Evolutionary conservation across 495 filamentous ascomycete species (phyloP).

Genomic region (Emericellopsis terricola): DNA sequence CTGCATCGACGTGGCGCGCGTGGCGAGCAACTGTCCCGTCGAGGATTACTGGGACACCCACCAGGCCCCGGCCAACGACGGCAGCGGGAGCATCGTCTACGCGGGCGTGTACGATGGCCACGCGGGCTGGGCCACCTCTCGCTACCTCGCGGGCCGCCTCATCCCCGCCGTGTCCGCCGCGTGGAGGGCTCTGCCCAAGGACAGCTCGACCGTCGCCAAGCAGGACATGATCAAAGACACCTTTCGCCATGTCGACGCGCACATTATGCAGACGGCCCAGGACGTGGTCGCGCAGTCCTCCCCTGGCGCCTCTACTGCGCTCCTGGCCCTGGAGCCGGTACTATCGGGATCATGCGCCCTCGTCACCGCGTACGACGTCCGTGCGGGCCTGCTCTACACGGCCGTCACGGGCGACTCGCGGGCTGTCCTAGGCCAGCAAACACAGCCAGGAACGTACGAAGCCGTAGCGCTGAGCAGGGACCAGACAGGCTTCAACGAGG

Average conservation of each 20-base stretch:
- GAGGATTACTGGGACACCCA: background rate
- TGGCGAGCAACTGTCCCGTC: slow-evolving; percentile 1
- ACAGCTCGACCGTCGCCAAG: background rate
- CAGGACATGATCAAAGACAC: slow-evolving; percentile 20
- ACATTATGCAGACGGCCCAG: slow-evolving; percentile 26
- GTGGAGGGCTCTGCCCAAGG: background rate
- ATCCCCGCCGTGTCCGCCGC: background rate
- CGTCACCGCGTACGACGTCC: slow-evolving; percentile 33
- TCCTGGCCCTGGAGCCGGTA: background rate
- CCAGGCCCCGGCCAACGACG: background rate
- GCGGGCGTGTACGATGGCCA: slow-evolving; percentile 1
- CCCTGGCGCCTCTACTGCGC: slow-evolving; percentile 21
- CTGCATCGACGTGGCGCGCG: background rate
- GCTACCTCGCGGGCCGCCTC: background rate
- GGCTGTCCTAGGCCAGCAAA: slow-evolving; percentile 36
- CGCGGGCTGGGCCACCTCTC: slow-evolving; percentile 1
- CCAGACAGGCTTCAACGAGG: slow-evolving; percentile 36
- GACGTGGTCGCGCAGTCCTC: slow-evolving; percentile 7
- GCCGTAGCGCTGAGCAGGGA: slow-evolving; percentile 34
- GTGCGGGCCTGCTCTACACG: slow-evolving; percentile 29
- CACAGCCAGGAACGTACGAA: slow-evolving; percentile 23
- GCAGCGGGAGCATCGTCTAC: background rate
- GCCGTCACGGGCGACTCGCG: slow-evolving; percentile 33
- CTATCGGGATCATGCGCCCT: slow-evolving; percentile 38
- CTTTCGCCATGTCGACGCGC: slow-evolving; percentile 31